Base-by-base conservation (phyloP, 345 rosid species). In the Arabis hirsuta region DNA sequence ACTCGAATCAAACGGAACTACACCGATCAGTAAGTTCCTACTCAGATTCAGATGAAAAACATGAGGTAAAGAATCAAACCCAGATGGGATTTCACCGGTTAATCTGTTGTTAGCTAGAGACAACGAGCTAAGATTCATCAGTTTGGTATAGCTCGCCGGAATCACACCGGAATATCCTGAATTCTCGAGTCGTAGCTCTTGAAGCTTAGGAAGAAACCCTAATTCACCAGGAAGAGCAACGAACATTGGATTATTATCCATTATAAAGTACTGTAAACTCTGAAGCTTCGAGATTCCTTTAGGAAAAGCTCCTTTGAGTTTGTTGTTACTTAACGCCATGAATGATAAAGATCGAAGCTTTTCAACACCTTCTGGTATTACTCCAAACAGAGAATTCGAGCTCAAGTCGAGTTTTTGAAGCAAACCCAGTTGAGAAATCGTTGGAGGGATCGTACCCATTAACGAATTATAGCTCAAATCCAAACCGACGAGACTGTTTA, bases 361-460 rank as follows among this genome's bases (percentile, higher is more conserved):
- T 61, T 74, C 86, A 3, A 92, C 62, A 41, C 81, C 81, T 7
- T 74, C 73, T 1, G 98, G 98, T 72, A 92, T 84, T 12, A 4
- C 12, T 26, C 95, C 98, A 1, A 29, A 3, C 5, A 92, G 85
- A 6, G 76, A 75, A 57, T 92, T 92, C 1, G 96, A 90, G 79
- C 96, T 90, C 65, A 92, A 63, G 67, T 92, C 98, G 41, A 92
- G 97, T 73, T 93, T 93, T 63, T 87, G 97, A 72, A 93, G 96
- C 82, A 72, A 50, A 72, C 76, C 81, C 70, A 93, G 80, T 42
- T 87, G 82, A 31, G 96, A 84, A 52, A 90, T 85, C 47, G 90
- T 60, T 5, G 9, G 26, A 10, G 98, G 98, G 52, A 93, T 86
- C 1, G 53, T 7, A 6, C 97, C 97, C 6, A 71, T 48, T 3